A percentile compares a stretch with the other conserved stretches of the same genome.
These are phyloP conservation scores for Pythium sukuiense DNA, from an alignment of 352 stramenopile genomes.

Conservation along the genomic window DNA sequence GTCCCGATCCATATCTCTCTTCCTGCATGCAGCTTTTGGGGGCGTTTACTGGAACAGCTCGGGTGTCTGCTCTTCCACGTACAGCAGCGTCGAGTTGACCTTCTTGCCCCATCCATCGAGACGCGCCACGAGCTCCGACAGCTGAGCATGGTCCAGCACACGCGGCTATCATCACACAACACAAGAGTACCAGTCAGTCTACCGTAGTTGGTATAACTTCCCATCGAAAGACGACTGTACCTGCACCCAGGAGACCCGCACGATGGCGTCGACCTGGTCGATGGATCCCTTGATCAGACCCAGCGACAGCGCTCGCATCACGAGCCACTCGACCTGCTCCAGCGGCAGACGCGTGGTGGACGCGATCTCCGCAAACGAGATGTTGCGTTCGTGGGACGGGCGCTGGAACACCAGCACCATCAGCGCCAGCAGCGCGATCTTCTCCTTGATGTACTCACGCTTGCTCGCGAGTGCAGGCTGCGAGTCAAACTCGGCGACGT, in stretches of 20 bases:
- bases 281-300: constrained; percentile 95
- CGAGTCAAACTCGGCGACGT: constrained; percentile 83
- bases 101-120: constrained; percentile 81
- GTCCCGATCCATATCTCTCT: not conserved
- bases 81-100: constrained; percentile 81
- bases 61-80: constrained; percentile 84
- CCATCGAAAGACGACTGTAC: constrained; percentile 11
- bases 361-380: constrained; percentile 94
- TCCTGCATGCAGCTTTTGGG: not conserved
- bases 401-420: constrained; percentile 98
- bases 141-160: constrained; percentile 79
- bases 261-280: constrained; percentile 91
- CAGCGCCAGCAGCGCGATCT: constrained; percentile 96
- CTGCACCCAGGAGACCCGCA: constrained; percentile 97
- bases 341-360: constrained; percentile 76
- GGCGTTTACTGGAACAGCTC: constrained; percentile 81
- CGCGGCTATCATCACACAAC: constrained; percentile 44
- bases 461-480: constrained; percentile 94
- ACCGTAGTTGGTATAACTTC: not conserved
- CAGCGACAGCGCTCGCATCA: constrained; percentile 97
- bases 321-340: constrained; percentile 97
- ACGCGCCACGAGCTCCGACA: constrained; percentile 70
- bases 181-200: not conserved
- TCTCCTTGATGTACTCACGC: constrained; percentile 96
- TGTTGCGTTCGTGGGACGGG: constrained; percentile 91